Evolutionary conservation across 2,329 filamentous ascomycete genomes (phyloP).

Genomic region (Phaeomoniella chlamydospora): DNA sequence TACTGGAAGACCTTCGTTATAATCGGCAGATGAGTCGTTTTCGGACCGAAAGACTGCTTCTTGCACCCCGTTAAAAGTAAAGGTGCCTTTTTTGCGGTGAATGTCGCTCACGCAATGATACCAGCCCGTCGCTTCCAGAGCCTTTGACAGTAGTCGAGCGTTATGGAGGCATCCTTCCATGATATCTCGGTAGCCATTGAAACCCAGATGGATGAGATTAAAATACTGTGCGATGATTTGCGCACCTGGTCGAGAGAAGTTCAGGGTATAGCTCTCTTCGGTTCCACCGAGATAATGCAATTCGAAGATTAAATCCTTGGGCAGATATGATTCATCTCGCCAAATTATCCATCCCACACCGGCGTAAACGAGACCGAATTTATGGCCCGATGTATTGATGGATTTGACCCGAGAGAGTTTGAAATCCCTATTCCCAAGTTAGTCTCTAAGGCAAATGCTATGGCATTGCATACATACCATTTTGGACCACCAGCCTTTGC

Average conservation of each 20-base stretch:
- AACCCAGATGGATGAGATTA: constrained; percentile 57
- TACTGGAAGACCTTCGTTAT: constrained; percentile 51
- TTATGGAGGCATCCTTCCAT: constrained; percentile 45
- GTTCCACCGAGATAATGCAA: constrained; percentile 49
- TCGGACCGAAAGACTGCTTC: constrained; percentile 23
- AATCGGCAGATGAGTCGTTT: constrained; percentile 41
- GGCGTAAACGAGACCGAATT: constrained; percentile 44
- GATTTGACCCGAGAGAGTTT: constrained; percentile 22
- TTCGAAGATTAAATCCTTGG: constrained; percentile 55
- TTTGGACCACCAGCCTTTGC: constrained; percentile 31
- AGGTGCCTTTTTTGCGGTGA: constrained; percentile 40
- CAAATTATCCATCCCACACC: constrained; percentile 59
- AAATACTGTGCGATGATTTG: constrained; percentile 61
- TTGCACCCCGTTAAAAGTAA: constrained; percentile 25
- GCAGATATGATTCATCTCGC: constrained; percentile 50
- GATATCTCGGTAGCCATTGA: constrained; percentile 44
- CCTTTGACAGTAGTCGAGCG: constrained; percentile 47
- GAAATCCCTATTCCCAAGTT: constrained; percentile 21
- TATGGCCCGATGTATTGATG: constrained; percentile 44
- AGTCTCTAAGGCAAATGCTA: neutral
- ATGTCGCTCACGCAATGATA: constrained; percentile 52
- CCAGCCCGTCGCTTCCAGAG: constrained; percentile 52
- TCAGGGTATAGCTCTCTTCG: constrained; percentile 41
- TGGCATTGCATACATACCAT: constrained; percentile 27
- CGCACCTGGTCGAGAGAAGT: constrained; percentile 56